These are phyloP conservation scores for Aspergillus nidulans DNA, from an alignment of 495 filamentous ascomycete species.

Conservation along the genomic window DNA sequence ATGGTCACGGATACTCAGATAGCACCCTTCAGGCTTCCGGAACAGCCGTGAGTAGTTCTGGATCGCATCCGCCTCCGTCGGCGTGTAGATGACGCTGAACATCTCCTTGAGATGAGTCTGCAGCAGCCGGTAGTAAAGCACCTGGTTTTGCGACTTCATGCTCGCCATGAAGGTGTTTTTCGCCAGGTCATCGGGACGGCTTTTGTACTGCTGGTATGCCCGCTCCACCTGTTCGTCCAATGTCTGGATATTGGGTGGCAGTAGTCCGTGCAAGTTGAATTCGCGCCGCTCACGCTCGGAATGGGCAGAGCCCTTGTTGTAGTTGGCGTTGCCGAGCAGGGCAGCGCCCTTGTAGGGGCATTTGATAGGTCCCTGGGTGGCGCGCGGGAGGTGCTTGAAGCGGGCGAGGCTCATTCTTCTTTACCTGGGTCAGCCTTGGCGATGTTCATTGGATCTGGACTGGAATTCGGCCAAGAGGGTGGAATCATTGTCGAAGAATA, in stretches of 20 bases:
- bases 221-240: conserved; percentile 75
- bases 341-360: conserved; percentile 21
- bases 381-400: conserved; percentile 58
- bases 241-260: conserved; percentile 69
- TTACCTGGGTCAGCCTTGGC: neutral
- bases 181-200: conserved; percentile 54
- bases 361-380: conserved; percentile 50
- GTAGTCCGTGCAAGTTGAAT: conserved; percentile 67
- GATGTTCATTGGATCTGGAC: neutral
- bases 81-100: conserved; percentile 85
- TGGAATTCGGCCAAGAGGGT: neutral
- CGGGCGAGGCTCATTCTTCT: conserved; percentile 21
- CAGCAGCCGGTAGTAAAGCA: conserved; percentile 68
- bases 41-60: conserved; percentile 79
- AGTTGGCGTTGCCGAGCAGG: neutral
- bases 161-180: conserved; percentile 82
- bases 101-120: conserved; percentile 73
- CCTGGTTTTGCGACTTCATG: conserved; percentile 78
- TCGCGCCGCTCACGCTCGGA: conserved; percentile 59
- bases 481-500: neutral
- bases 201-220: conserved; percentile 75
- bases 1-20: conserved; percentile 46
- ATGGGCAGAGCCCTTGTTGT: conserved; percentile 81
- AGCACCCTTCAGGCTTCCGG: conserved; percentile 69
- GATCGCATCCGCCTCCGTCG: conserved; percentile 89